Evolutionary conservation across 345 rosid genomes (phyloP), one percentile per base, ranked within the genome.

Genomic region (Jatropha curcas): DNA sequence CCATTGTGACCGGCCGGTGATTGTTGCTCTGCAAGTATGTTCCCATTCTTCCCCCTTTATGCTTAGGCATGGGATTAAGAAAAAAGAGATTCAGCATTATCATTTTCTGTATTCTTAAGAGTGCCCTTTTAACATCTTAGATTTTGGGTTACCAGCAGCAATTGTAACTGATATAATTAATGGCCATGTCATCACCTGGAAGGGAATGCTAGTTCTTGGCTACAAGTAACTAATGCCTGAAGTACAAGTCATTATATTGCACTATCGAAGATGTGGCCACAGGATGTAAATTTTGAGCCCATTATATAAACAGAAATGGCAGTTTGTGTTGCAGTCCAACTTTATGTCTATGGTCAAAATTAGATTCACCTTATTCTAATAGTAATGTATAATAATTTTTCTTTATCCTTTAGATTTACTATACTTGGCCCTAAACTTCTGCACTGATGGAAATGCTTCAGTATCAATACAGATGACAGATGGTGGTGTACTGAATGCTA

Each of bases 1-100:
- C 76, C 14, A 33, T 25, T 30, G 16, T 65, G 19, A 30, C 79
- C 41, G 53, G 28, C 62, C 28, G 25, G 46, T 77, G 65, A 46
- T 79, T 31, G 6, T 53, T 25, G 59, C 50, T 4, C 43, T 35
- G 63, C 76, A 28, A 70, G 73, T 43, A 45, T 19, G 65, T 41
- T 11, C 25, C 24, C 45, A 19, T 30, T 59, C 56, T 33, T 28
- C 30, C 24, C 30, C 65, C 6, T 45, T 19, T 19, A 31, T 45
- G 27, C 52, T 27, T 12, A 35, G 39, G 41, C 58, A 4, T 5
- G 14, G 28, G 3, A 45, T 22, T 1, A 10, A n/a, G n/a, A n/a
- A n/a, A n/a, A 20, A 39, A 12, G 34, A 6, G 8, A 12, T 12
- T 46, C 19, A 12, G 13, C 51, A 1, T 5, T 46, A 46, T 9